phyloP scores from a whole-genome alignment of 2,329 filamentous ascomycete species.

The Venturiaceae sp. region DNA sequence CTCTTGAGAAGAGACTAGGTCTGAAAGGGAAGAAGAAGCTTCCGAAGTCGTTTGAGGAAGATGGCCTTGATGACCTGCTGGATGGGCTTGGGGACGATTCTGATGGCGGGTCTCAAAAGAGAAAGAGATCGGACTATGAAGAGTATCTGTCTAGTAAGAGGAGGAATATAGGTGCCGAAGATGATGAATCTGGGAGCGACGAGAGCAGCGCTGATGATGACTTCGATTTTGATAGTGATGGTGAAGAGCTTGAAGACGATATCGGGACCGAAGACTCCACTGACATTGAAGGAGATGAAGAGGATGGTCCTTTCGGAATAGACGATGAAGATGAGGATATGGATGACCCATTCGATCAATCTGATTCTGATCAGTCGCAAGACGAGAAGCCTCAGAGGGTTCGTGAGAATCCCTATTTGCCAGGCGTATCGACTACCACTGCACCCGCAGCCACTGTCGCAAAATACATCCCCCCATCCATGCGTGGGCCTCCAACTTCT shows the following conservation, averaged over 20 bases:
- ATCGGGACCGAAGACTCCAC: conserved; percentile 19
- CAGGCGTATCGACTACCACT: conserved; percentile 63
- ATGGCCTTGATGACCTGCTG: conserved; percentile 72
- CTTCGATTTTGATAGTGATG: conserved; percentile 13
- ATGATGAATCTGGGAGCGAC: conserved; percentile 17
- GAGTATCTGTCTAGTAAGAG: conserved; percentile 51
- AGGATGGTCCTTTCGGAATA: conserved; percentile 14
- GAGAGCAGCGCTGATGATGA: conserved; percentile 21
- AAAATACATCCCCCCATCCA: conserved; percentile 86
- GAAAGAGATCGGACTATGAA: conserved; percentile 47
- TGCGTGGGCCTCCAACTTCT: conserved; percentile 53
- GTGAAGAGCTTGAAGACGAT: conserved; percentile 17
- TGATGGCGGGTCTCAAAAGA: conserved; percentile 41
- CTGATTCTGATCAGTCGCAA: conserved; percentile 22
- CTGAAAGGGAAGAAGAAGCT: conserved; percentile 67
- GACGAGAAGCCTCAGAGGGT: conserved; percentile 24
- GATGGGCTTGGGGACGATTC: conserved; percentile 49
- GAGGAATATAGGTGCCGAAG: conserved; percentile 13
- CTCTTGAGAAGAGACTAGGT: conserved; percentile 79
- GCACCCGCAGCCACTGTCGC: conserved; percentile 32
- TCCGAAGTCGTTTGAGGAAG: conserved; percentile 65
- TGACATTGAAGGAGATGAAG: conserved; percentile 25
- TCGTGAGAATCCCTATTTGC: conserved; percentile 81
- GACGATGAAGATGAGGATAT: conserved; percentile 20
- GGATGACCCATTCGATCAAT: conserved; percentile 16